Base-by-base conservation (phyloP, 2,329 filamentous ascomycete genomes). In the Aurifilum marmelostoma region DNA sequence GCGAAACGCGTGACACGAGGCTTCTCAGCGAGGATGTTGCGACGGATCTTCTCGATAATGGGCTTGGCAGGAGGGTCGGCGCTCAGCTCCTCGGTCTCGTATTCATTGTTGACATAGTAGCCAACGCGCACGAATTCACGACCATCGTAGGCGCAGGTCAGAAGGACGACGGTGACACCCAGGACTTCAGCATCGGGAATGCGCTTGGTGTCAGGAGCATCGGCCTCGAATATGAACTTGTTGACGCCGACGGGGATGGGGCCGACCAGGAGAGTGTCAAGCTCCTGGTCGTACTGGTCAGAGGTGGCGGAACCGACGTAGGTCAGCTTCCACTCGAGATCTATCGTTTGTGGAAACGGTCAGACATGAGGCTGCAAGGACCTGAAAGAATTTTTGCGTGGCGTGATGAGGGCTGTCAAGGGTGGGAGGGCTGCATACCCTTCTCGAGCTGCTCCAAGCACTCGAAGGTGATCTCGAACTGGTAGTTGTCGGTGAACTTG, bases 61-160 rank as follows among this genome's bases (percentile, higher is more conserved):
- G 94, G 94, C 84, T 97, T 97, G 69, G 93, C 87, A 8, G 96
- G 96, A 12, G 96, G 96, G 75, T 98, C 94, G 62, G 91, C 89
- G 75, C 89, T 91, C 72, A 99, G 87, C 79, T 97, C 93, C 76
- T 97, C 93, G 34, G 92, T 92, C 75, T 97, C 93, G 80, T 99
- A 99, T 81, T 99, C 97, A 77, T 99, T 99, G 86, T 98, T 99
- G 76, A 99, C 96, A 75, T 99, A 99, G 87, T 99, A 99, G 72
- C 96, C 96, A 56, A 99, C 95, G 73, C 96, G 94, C 52, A 99
- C 94, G 76, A 99, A 99, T 80, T 99, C 96, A 77, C 96, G 90
- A 66, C 92, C 92, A 76, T 99, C 96, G 82, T 99, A 99, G 80
- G 93, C 92, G 82, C 96, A 98, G 69, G 94, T 97, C 73, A 99